Base-by-base conservation (phyloP, 75 land plant species). In the Selaginella moellendorffii region DNA sequence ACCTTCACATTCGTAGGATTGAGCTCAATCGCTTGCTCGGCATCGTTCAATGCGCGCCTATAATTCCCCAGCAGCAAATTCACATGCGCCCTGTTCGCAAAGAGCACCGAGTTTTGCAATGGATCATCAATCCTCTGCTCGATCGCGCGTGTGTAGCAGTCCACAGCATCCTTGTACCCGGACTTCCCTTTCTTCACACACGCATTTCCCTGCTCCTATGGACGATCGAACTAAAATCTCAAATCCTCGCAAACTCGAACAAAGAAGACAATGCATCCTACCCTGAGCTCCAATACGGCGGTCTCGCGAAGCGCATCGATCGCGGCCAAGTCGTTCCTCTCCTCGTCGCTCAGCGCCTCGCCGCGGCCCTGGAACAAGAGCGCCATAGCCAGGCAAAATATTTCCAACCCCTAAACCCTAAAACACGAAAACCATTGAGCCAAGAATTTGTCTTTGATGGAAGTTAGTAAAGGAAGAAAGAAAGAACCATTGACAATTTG, bases 61-160 rank as follows among this genome's bases (percentile, higher is more conserved):
- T 83, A 66, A 24, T 93, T 93, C 25, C 96, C 98, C 26, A 93
- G 75, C 8, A 93, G 71, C 23, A 93, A 65, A 77, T 93, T 80
- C 52, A 84, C 98, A 74, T 89, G 96, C 0, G 98, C 84, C 28
- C 98, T 76, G 69, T 93, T 93, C 17, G 96, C 70, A 72, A 56
- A 83, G 29, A 86, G 56, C 51, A 93, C 27, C 0, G 98, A 83
- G 31, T 61, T 70, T 46, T 54, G 76, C 42, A 79, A 79, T n/a
- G 68, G 54, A 54, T 77, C 74, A 36, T 69, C 68, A 22, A 66
- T 78, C 27, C 83, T 83, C 75, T 93, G 98, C 61, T 80, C 72
- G 2, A 93, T 83, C 0, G 98, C 98, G 59, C 81, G 77, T 0
- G 91, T 86, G 69, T 93, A 93, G 67, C 90, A 83, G 67, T 89